Percentiles rank a stretch among this genome's conserved stretches.
phyloP scores from a whole-genome alignment of 140 eudicot genomes.

The Cichorium intybus region DNA sequence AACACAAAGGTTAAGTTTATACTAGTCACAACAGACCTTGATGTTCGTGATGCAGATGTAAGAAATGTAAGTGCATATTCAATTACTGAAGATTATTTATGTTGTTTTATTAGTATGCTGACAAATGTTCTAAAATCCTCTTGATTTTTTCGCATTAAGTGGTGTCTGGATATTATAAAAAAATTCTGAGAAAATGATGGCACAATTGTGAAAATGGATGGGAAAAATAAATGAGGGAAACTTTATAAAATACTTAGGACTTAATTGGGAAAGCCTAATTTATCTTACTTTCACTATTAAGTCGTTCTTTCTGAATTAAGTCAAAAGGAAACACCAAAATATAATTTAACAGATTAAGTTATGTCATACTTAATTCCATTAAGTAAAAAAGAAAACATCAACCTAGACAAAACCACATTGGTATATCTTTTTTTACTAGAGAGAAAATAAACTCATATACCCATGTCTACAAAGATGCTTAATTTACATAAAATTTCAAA shows the following conservation, averaged over 20 bases:
- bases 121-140: background rate
- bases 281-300: too few relatives aligned
- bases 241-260: too few relatives aligned
- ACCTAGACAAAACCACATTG: background rate
- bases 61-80: slow-evolving; percentile 74
- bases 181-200: background rate
- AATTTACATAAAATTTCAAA: too few relatives aligned
- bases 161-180: background rate
- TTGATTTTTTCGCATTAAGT: background rate
- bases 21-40: slow-evolving; percentile 92
- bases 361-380: too few relatives aligned
- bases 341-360: too few relatives aligned
- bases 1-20: slow-evolving; percentile 97
- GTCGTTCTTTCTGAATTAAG: too few relatives aligned
- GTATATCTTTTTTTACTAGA: slow-evolving; percentile 5
- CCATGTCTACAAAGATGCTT: background rate
- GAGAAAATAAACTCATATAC: background rate
- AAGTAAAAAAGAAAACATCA: too few relatives aligned
- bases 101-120: slow-evolving; percentile 6
- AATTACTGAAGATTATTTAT: background rate
- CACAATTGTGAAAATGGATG: background rate
- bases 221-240: too few relatives aligned
- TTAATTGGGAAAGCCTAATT: too few relatives aligned
- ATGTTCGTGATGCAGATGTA: slow-evolving; percentile 91
- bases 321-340: too few relatives aligned